Evolutionary conservation across 352 stramenopile genomes (phyloP).

Genomic region (Globisporangium emineosum): DNA sequence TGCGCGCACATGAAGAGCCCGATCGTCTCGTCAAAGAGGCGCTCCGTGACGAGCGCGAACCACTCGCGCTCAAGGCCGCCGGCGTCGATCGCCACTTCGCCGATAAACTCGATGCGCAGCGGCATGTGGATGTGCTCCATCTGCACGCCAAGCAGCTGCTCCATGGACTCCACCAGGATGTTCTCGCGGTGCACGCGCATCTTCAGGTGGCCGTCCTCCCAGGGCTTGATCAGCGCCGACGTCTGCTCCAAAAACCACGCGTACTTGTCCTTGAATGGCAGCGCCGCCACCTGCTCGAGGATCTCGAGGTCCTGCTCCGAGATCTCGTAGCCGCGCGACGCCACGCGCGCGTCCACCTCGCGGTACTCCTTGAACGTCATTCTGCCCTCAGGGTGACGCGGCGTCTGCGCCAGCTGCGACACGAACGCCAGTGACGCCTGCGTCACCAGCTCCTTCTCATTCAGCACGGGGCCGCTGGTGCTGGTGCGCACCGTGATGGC

Average conservation of each 20-base stretch:
- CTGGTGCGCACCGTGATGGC: slow-evolving; percentile 9
- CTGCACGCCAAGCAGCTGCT: slow-evolving; percentile 76
- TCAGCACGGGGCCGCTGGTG: background rate
- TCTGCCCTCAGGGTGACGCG: slow-evolving; percentile 71
- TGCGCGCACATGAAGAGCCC: slow-evolving; percentile 86
- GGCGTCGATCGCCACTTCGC: slow-evolving; percentile 87
- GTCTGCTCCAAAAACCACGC: slow-evolving; percentile 85
- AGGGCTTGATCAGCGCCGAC: slow-evolving; percentile 79
- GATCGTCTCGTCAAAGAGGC: slow-evolving; percentile 85
- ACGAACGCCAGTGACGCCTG: slow-evolving; percentile 85
- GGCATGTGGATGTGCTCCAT: slow-evolving; percentile 88
- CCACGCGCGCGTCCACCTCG: slow-evolving; percentile 82
- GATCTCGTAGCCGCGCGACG: slow-evolving; percentile 85
- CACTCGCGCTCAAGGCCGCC: slow-evolving; percentile 89
- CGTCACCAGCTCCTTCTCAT: slow-evolving; percentile 68
- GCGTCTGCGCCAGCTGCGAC: slow-evolving; percentile 80
- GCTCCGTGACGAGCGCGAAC: slow-evolving; percentile 81
- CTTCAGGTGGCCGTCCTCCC: slow-evolving; percentile 82
- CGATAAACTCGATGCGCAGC: slow-evolving; percentile 87
- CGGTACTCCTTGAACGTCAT: slow-evolving; percentile 90
- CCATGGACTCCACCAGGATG: slow-evolving; percentile 84
- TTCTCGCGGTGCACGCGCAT: slow-evolving; percentile 85
- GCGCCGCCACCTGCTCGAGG: slow-evolving; percentile 75
- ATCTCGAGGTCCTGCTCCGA: slow-evolving; percentile 86
- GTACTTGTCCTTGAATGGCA: slow-evolving; percentile 89